Conservation (phyloP, 2,329 filamentous ascomycete genomes). For the Ilyonectria robusta region DNA sequence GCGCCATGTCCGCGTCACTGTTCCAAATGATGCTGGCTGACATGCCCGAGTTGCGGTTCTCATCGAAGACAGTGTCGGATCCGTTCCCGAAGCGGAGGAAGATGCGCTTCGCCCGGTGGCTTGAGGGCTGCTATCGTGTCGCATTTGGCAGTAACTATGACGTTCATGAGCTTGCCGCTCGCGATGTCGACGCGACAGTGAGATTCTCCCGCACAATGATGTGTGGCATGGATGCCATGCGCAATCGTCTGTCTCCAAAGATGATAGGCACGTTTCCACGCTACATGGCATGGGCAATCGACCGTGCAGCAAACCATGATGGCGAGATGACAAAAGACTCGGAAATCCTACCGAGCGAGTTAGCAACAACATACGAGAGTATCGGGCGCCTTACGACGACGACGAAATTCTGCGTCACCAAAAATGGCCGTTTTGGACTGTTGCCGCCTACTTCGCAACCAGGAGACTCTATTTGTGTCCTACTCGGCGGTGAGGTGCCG, state of each 20-base stretch:
- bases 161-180: not conserved
- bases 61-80: not conserved
- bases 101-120: not conserved
- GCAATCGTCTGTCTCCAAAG: not conserved
- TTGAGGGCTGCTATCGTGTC: not conserved
- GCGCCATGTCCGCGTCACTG: not conserved
- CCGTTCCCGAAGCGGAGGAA: not conserved
- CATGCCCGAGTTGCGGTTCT: not conserved
- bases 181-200: not conserved
- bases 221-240: not conserved
- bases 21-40: not conserved
- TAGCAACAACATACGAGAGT: not conserved
- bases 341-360: not conserved
- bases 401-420: not conserved
- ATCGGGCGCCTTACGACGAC: not conserved
- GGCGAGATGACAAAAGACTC: not conserved
- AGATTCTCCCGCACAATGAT: not conserved
- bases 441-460: not conserved
- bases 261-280: not conserved
- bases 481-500: not conserved
- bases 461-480: not conserved
- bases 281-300: not conserved
- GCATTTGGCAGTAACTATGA: not conserved
- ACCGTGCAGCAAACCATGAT: not conserved
- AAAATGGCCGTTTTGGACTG: not conserved